A percentile compares a stretch with the other conserved stretches of the same genome.
Conservation (phyloP, 2,329 filamentous ascomycete species). For the Teratosphaeria pseudoeucalypti region DNA sequence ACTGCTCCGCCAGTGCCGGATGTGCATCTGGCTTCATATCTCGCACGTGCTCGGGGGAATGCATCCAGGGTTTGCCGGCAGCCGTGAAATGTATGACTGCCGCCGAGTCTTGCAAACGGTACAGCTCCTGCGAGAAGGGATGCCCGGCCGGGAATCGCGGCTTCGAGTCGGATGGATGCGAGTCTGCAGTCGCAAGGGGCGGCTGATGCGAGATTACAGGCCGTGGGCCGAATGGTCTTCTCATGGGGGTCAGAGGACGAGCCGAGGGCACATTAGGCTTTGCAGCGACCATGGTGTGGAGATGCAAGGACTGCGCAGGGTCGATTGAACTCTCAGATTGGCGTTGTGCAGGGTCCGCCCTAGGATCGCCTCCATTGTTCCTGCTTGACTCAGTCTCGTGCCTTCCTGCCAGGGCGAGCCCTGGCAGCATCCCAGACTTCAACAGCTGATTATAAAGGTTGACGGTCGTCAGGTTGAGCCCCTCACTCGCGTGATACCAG, state of each 20-base stretch:
- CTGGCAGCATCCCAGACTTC: neutral
- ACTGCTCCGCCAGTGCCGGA: slow-evolving; percentile 17
- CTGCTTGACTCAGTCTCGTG: neutral
- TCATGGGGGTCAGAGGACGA: neutral
- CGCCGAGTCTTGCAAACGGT: slow-evolving; percentile 11
- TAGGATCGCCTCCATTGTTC: neutral
- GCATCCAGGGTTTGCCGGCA: slow-evolving; percentile 19
- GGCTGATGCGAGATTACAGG: neutral
- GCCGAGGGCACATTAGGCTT: neutral
- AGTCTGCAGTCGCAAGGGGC: neutral
- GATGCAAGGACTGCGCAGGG: neutral
- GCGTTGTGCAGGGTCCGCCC: neutral
- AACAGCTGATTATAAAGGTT: slow-evolving; percentile 7
- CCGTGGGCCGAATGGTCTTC: neutral
- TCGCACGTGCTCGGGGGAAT: slow-evolving; percentile 4
- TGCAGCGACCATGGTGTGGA: neutral
- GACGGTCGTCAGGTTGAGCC: slow-evolving; percentile 10
- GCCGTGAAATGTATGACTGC: slow-evolving; percentile 21
- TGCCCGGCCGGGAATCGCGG: slow-evolving; percentile 11
- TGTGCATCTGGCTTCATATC: slow-evolving; percentile 13
- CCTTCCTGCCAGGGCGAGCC: neutral
- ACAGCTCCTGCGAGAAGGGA: slow-evolving; percentile 11
- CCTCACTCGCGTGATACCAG: slow-evolving; percentile 13
- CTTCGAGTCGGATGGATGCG: neutral
- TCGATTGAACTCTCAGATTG: neutral